A percentile compares a stretch with the other conserved stretches of the same genome.
These are phyloP conservation scores for Aspergillus luchuensis DNA, from an alignment of 2,329 filamentous ascomycete species.

Conservation along the genomic window DNA sequence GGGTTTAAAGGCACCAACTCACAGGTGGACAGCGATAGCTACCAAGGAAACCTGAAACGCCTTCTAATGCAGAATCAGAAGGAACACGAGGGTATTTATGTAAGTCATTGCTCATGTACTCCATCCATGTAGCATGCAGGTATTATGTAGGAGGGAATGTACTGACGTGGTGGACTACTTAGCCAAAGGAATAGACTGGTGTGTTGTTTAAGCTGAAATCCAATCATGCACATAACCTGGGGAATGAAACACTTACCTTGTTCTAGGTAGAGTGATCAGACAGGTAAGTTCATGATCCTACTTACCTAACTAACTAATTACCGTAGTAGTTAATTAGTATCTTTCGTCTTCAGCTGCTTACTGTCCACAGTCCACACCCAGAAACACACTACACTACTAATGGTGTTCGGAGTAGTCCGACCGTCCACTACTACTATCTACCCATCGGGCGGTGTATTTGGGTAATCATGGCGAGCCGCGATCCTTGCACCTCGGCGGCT, in stretches of 20 bases:
- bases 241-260: not conserved
- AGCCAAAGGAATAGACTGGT: not conserved
- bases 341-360: not conserved
- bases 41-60: not conserved
- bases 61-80: not conserved
- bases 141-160: not conserved
- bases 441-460: not conserved
- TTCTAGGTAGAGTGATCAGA: no score
- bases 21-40: not conserved
- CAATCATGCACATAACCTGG: not conserved
- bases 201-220: not conserved
- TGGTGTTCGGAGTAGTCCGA: not conserved
- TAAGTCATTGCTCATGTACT: not conserved
- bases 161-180: not conserved
- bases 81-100: not conserved
- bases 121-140: not conserved
- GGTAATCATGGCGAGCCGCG: constrained; percentile 4
- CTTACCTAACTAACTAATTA: no score
- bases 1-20: not conserved
- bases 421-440: not conserved
- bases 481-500: constrained; percentile 6
- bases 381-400: no score
- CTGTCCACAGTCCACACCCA: not conserved
- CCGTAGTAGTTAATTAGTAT: no score
- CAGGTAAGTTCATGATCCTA: no score